A percentile compares a stretch with the other conserved stretches of the same genome.
These are phyloP conservation scores for Leishmania braziliensis DNA, from an alignment of 208 protist genomes.

Conservation along the genomic window DNA sequence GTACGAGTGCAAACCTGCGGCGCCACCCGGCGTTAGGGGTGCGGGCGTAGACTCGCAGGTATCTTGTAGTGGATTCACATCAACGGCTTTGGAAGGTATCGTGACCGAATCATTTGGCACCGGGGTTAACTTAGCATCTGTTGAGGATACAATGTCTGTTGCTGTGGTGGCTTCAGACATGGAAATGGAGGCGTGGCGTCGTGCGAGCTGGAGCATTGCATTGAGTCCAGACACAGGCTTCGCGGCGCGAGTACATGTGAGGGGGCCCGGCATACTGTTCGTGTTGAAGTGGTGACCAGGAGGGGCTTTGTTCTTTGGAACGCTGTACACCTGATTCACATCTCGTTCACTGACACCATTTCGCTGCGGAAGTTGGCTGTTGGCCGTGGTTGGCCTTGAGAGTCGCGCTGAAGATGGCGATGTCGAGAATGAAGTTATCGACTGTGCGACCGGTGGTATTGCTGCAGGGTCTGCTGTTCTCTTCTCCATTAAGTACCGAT, in stretches of 20 bases:
- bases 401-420: not conserved
- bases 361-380: not conserved
- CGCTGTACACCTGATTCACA: not conserved
- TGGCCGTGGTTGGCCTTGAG: not conserved
- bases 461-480: not conserved
- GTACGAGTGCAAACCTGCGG: conserved; percentile 12
- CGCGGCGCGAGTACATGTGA: not conserved
- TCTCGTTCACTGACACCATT: not conserved
- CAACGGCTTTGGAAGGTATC: not conserved
- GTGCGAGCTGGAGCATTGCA: conserved; percentile 31
- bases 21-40: not conserved
- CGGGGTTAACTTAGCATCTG: not conserved
- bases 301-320: no score
- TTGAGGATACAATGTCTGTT: no score
- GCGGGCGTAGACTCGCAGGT: not conserved
- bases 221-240: not conserved
- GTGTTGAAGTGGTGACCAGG: not conserved
- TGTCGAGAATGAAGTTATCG: not conserved
- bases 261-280: not conserved
- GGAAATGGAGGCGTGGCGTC: conserved; percentile 12
- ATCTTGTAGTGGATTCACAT: not conserved
- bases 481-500: conserved; percentile 23
- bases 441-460: not conserved
- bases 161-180: not conserved
- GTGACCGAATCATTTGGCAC: not conserved